Base-by-base conservation (phyloP, 2,329 filamentous ascomycete species). In the Lachnellula arida region DNA sequence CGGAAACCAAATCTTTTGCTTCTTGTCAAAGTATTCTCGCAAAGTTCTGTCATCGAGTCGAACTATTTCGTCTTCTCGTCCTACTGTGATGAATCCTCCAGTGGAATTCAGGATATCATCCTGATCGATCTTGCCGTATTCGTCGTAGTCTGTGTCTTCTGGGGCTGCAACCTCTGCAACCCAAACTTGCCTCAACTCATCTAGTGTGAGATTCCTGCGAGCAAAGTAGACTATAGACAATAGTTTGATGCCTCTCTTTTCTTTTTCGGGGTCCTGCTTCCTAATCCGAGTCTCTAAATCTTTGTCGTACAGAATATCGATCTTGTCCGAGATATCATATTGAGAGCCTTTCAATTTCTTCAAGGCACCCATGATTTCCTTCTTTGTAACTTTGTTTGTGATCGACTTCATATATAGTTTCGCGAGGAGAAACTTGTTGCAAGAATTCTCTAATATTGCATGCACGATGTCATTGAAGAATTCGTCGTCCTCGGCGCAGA, bases 201-300 rank as follows among this genome's bases (percentile, higher is more conserved):
- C 11, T 2, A 60, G 49, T 4, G 57, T 65, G 1, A 74, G 53
- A 1, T 58, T 62, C 44, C 67, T 61, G 32, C 55, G 61, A 2
- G 70, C 62, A 34, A 53, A 69, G 15, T 60, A 63, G 4, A 74
- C 60, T 67, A 71, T 71, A 1, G 65, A 65, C 2, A 75, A 48
- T 15, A 68, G 62, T 14, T 64, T 25, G 11, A 64, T 68, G 0
- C 73, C 74, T 28, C 72, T 56, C 0, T 62, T 42, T 5, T 46
- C 43, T 23, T 68, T 51, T 14, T 48, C 55, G 15, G 70, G 39
- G 0, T 70, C 59, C 49, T 80, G 76, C 0, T 60, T 56, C 17
- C 70, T 52, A 17, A 81, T 77, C 15, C 76, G 65, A 7, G 46
- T 14, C 1, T 72, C 28, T 64, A 80, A 74, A 0, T 73, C 71